Evolutionary conservation across 176 grass and related monocot genomes (phyloP).

Genomic region (Rhipidocladum racemiflorum): DNA sequence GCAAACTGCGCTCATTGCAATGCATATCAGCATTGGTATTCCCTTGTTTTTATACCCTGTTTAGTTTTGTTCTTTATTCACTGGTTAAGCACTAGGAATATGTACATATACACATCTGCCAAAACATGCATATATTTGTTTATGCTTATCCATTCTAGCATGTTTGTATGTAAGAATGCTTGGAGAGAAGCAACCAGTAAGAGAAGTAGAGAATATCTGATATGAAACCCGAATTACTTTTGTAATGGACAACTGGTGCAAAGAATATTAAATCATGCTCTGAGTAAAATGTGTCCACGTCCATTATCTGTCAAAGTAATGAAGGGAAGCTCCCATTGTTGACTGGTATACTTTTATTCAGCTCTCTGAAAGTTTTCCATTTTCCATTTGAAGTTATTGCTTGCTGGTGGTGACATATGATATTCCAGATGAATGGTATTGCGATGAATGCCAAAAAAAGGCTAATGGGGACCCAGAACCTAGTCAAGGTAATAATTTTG

Average conservation of each 20-base stretch:
- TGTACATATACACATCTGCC: background rate
- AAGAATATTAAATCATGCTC: background rate
- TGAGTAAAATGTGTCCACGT: background rate
- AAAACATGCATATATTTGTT: background rate
- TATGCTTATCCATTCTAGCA: background rate
- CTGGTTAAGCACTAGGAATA: background rate
- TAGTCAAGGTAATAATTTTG: background rate
- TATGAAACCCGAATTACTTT: conserved; percentile 4
- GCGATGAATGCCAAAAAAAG: conserved; percentile 13
- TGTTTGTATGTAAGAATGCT: conserved; percentile 7
- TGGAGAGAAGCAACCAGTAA: background rate
- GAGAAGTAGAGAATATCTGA: background rate
- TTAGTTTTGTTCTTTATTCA: background rate
- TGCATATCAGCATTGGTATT: conserved; percentile 18
- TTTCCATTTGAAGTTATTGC: conserved; percentile 41
- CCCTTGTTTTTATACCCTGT: background rate
- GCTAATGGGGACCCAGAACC: conserved; percentile 7
- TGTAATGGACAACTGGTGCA: background rate
- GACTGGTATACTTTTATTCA: background rate
- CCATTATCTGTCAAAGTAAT: background rate
- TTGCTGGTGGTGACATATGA: background rate
- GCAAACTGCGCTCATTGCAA: conserved; percentile 13
- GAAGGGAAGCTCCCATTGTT: background rate
- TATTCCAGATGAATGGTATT: conserved; percentile 21
- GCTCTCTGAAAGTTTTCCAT: conserved; percentile 5